Conservation (phyloP, 192 early-diverging fungal genomes). For the Coemansia sp. region DNA sequence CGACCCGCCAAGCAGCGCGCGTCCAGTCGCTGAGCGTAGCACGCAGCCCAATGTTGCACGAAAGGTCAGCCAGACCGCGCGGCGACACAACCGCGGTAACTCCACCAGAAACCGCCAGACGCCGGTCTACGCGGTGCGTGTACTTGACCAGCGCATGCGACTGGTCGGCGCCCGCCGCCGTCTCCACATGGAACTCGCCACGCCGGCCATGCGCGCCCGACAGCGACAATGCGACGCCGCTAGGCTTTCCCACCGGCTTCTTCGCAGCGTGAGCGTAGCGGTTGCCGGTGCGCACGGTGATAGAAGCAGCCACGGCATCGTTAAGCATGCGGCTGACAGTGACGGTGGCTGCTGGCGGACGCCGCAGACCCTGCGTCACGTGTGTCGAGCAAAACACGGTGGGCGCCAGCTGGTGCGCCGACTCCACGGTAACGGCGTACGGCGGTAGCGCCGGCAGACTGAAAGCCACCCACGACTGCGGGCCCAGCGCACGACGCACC, state of each 20-base stretch:
- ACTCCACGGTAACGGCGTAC: slow-evolving; percentile 64
- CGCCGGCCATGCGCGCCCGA: background rate
- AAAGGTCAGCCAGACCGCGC: slow-evolving; percentile 16
- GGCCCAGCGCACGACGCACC: slow-evolving; percentile 68
- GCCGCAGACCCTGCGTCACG: slow-evolving; percentile 57
- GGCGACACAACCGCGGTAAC: background rate
- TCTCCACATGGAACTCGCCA: slow-evolving; percentile 13
- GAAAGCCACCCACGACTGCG: slow-evolving; percentile 55
- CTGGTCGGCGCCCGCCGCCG: slow-evolving; percentile 11
- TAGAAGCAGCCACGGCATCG: slow-evolving; percentile 63
- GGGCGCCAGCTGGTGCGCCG: slow-evolving; percentile 30
- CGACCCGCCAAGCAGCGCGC: slow-evolving; percentile 60
- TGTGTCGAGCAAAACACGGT: slow-evolving; percentile 11
- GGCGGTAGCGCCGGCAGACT: slow-evolving; percentile 60
- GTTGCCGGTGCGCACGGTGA: slow-evolving; percentile 77
- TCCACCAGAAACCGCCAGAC: slow-evolving; percentile 23
- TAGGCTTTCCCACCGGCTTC: slow-evolving; percentile 7
- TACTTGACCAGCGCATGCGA: slow-evolving; percentile 23
- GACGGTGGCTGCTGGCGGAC: slow-evolving; percentile 65
- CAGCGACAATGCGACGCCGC: slow-evolving; percentile 29
- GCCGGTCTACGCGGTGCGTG: slow-evolving; percentile 25
- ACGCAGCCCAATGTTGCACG: slow-evolving; percentile 13
- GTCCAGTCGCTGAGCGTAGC: slow-evolving; percentile 36
- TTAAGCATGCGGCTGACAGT: slow-evolving; percentile 70
- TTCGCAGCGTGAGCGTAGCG: slow-evolving; percentile 16